Base-by-base conservation (phyloP, 805 yeast genomes). In the Metschnikowia anglica region DNA sequence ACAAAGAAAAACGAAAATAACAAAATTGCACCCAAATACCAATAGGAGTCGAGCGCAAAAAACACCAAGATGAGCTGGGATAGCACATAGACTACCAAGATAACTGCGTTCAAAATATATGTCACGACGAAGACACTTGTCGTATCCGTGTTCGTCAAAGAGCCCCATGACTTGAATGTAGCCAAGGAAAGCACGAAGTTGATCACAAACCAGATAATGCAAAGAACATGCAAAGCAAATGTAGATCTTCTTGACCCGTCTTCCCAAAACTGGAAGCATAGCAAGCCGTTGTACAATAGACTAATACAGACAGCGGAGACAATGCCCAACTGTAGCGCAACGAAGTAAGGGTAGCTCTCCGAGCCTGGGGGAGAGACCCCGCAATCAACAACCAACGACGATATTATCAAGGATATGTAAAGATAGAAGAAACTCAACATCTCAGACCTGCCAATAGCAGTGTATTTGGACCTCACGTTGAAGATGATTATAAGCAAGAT, bases 301-400 rank as follows among this genome's bases (percentile, higher is more conserved):
- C 85, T 65, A 71, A 83, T 72, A 57, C 95, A 85, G 25, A 82
- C 74, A 0, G 86, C 83, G 10, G 89, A 80, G 0, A 85, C 74
- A 15, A 87, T 55, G 0, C 91, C 96, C 17, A 83, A 60, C 61
- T 91, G 97, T 5, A 83, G 71, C 11, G 93, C 80, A 4, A 88
- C 97, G 60, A 90, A 85, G 61, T 85, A 89, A 1, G 88, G 85
- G 58, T 80, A 91, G 3, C 88, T 71, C 2, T 59, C 57, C 2
- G 93, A 78, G 2, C 90, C 85, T 1, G 96, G 93, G 1, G 98
- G 96, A 10, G 86, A 76, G 1, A 91, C 97, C 15, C 98, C 98
- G 51, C 95, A 82, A 58, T 91, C 96, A 4, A 88, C 95, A 17
- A 91, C 76, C 36, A 91, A 69, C 2, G 90, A 75, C 47, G 83